These are phyloP conservation scores for Xylaria sp. DNA, from an alignment of 2,329 filamentous ascomycete species.

Conservation along the genomic window DNA sequence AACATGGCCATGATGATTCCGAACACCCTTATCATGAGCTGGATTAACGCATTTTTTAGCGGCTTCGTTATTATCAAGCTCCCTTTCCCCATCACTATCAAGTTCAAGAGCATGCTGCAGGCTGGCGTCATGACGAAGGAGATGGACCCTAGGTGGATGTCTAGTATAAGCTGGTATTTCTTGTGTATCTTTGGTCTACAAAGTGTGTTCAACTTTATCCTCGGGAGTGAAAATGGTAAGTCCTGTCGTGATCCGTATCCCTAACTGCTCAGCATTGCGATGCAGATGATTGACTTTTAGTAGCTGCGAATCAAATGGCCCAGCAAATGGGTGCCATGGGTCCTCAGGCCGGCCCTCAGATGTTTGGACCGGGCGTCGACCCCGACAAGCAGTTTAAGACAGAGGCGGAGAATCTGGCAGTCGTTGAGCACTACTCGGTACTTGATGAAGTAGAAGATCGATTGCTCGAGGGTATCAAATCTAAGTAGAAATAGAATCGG, in stretches of 20 bases:
- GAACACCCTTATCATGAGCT: slow-evolving; percentile 98
- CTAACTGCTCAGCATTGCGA: not conserved
- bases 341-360: slow-evolving; percentile 70
- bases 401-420: slow-evolving; percentile 95
- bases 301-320: slow-evolving; percentile 90
- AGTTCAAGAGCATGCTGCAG: slow-evolving; percentile 99
- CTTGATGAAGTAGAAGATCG: slow-evolving; percentile 89
- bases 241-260: too few relatives aligned
- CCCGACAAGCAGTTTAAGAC: slow-evolving; percentile 93
- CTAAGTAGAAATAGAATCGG: slow-evolving; percentile 49
- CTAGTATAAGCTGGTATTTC: slow-evolving; percentile 98
- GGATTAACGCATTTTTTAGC: slow-evolving; percentile 99
- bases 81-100: slow-evolving; percentile 95
- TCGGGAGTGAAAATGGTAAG: slow-evolving; percentile 95
- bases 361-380: slow-evolving; percentile 93
- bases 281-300: slow-evolving; percentile 46
- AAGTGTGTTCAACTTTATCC: slow-evolving; percentile 95
- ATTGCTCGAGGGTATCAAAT: slow-evolving; percentile 69
- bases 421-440: slow-evolving; percentile 93
- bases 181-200: slow-evolving; percentile 96
- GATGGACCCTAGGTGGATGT: slow-evolving; percentile 98
- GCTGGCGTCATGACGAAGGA: slow-evolving; percentile 95
- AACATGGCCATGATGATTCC: slow-evolving; percentile 99
- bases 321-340: slow-evolving; percentile 84
- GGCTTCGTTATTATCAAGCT: slow-evolving; percentile 99